Percentiles rank a stretch among this genome's conserved stretches.
Evolutionary conservation across 139 green algal genomes (phyloP).

Genomic region (Closterium sp.): DNA sequence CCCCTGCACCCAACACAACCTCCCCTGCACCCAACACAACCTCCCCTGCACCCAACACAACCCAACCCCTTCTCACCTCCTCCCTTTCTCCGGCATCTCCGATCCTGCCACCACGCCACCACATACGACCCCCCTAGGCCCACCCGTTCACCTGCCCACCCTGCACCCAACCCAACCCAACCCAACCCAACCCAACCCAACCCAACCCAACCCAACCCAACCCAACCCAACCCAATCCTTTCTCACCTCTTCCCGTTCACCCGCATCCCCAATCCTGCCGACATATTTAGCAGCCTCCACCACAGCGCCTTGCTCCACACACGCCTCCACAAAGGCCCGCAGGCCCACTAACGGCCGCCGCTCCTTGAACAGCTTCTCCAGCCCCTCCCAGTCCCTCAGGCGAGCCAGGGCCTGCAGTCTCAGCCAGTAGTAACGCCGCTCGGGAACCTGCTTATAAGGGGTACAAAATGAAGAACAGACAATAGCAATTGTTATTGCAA

Average conservation of each 20-base stretch:
- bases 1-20: too few species aligned
- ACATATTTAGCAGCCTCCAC: slow-evolving; percentile 47
- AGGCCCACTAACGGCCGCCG: slow-evolving; percentile 38
- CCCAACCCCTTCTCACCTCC: slow-evolving; percentile 22
- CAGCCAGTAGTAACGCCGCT: slow-evolving; percentile 47
- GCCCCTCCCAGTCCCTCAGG: slow-evolving; percentile 38
- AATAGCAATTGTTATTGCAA: too few species aligned
- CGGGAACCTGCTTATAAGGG: slow-evolving; percentile 13
- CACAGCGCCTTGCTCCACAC: slow-evolving; percentile 31
- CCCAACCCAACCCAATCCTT: too few species aligned
- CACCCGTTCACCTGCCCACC: neutral
- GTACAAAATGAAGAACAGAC: too few species aligned
- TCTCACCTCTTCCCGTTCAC: slow-evolving; percentile 34
- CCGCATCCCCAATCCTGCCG: slow-evolving; percentile 20
- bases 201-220: too few species aligned
- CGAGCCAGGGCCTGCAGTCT: slow-evolving; percentile 32
- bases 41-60: too few species aligned
- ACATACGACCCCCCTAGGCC: neutral
- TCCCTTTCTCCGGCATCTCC: slow-evolving; percentile 34
- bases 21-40: too few species aligned
- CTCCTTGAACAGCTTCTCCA: slow-evolving; percentile 46
- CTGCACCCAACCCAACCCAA: too few species aligned
- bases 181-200: too few species aligned
- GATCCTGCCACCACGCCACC: slow-evolving; percentile 46
- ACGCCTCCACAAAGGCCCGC: slow-evolving; percentile 46